Conservation (phyloP, 2,329 filamentous ascomycete species). For the Incumbomyces delicatus region DNA sequence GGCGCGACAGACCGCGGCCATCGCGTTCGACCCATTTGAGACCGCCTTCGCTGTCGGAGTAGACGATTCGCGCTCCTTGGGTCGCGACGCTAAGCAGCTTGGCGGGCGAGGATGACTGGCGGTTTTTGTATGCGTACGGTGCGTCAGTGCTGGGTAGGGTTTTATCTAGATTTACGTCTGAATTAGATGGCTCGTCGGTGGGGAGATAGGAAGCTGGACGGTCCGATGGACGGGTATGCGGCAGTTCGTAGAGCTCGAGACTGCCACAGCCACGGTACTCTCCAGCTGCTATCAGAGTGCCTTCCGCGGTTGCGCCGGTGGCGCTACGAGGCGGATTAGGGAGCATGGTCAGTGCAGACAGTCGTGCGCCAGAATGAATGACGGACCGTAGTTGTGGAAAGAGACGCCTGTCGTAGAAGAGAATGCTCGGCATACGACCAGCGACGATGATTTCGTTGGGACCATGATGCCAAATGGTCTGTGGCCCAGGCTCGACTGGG, state of each 20-base stretch:
- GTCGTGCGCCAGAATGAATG: conserved; percentile 71
- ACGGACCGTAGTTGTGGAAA: conserved; percentile 70
- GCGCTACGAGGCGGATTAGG: conserved; percentile 53
- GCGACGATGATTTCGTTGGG: conserved; percentile 76
- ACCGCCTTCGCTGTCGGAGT: conserved; percentile 72
- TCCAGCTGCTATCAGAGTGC: conserved; percentile 69
- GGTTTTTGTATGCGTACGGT: conserved; percentile 56
- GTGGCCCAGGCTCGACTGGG: conserved; percentile 67
- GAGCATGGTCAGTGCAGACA: conserved; percentile 54
- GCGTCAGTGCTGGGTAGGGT: conserved; percentile 14
- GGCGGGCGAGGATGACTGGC: conserved; percentile 69
- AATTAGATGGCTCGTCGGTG: conserved; percentile 20
- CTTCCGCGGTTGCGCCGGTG: conserved; percentile 25
- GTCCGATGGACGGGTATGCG: conserved; percentile 20
- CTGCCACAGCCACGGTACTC: conserved; percentile 89
- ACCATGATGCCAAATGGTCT: conserved; percentile 72
- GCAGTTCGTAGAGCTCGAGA: conserved; percentile 67
- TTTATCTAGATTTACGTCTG: conserved; percentile 15
- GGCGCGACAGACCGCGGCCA: conserved; percentile 44
- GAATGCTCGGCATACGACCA: conserved; percentile 76
- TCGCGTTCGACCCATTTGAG: conserved; percentile 90
- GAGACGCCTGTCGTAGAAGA: conserved; percentile 79
- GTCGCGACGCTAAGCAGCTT: conserved; percentile 72
- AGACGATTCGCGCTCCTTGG: conserved; percentile 73
- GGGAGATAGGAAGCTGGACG: conserved; percentile 5